Percentiles rank a stretch among this genome's conserved stretches.
These are phyloP conservation scores for Trichophyton benhamiae DNA, from an alignment of 2,329 filamentous ascomycete species.

Conservation along the genomic window DNA sequence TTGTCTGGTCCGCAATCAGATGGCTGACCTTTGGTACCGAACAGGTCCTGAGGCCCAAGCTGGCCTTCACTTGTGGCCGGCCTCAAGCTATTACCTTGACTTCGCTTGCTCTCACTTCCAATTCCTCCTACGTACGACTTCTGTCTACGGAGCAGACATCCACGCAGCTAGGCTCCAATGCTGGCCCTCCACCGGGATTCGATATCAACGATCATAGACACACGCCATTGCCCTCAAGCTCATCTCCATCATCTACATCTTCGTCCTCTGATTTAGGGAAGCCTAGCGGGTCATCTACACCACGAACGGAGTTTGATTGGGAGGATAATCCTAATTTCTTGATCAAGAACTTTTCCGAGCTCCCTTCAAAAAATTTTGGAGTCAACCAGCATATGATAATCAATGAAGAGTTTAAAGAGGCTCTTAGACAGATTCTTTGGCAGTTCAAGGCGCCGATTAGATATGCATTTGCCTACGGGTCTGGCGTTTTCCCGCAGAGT, in stretches of 20 bases:
- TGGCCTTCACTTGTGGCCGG: conserved; percentile 17
- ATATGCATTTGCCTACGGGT: conserved; percentile 95
- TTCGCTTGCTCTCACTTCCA: conserved; percentile 11
- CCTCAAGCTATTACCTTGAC: conserved; percentile 13
- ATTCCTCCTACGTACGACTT: conserved; percentile 16
- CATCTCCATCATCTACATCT: not conserved
- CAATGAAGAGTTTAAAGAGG: conserved; percentile 89
- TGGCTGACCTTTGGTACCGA: not conserved
- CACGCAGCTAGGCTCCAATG: conserved; percentile 8
- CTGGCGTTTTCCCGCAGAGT: conserved; percentile 81
- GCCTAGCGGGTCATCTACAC: conserved; percentile 20
- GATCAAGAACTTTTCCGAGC: conserved; percentile 61
- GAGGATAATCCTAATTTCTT: conserved; percentile 61
- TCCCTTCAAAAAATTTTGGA: conserved; percentile 71
- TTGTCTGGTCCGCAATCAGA: not conserved
- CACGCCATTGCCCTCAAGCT: conserved; percentile 9
- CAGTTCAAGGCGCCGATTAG: conserved; percentile 86
- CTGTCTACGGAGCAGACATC: conserved; percentile 22
- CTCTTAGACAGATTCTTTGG: conserved; percentile 73
- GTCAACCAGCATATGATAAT: conserved; percentile 95
- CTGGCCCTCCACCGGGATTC: conserved; percentile 10
- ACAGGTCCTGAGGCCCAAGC: conserved; percentile 8
- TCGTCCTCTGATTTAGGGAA: conserved; percentile 12
- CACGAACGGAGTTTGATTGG: conserved; percentile 45
- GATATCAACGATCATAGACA: conserved; percentile 15